These are phyloP conservation scores for Thalassiosira mediterranea DNA, from an alignment of 352 stramenopile species.

Conservation along the genomic window DNA sequence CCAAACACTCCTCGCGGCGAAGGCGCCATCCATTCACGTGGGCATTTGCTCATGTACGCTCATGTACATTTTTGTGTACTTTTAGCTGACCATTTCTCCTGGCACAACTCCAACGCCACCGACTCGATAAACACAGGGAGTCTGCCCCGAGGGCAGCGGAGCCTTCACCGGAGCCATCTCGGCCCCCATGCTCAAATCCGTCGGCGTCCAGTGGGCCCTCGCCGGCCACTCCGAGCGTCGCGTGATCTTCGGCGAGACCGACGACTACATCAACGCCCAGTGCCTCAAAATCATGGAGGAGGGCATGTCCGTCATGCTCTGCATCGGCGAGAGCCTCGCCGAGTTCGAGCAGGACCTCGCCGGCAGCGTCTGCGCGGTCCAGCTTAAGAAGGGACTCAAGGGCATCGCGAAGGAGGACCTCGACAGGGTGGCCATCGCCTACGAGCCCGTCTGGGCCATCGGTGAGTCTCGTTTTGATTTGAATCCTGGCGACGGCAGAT, in stretches of 20 bases:
- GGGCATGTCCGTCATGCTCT: constrained; percentile 95
- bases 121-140: constrained; percentile 35
- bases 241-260: constrained; percentile 86
- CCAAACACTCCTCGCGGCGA: no score
- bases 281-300: constrained; percentile 85
- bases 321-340: constrained; percentile 94
- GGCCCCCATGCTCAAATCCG: constrained; percentile 88
- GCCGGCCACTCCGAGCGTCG: constrained; percentile 85
- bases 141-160: constrained; percentile 84
- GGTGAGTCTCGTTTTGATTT: constrained; percentile 70
- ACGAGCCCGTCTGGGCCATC: constrained; percentile 97
- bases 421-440: constrained; percentile 91
- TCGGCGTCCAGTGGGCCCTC: constrained; percentile 83
- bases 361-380: constrained; percentile 92
- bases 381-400: constrained; percentile 94
- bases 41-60: no score
- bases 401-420: constrained; percentile 87
- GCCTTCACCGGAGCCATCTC: constrained; percentile 93
- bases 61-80: no score
- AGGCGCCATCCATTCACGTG: no score
- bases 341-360: constrained; percentile 88
- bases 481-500: no score
- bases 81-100: no score
- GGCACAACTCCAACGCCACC: no score
- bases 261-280: constrained; percentile 93